Conservation (phyloP, 1,284 basidiomycete species). For the Moniliophthora roreri region DNA sequence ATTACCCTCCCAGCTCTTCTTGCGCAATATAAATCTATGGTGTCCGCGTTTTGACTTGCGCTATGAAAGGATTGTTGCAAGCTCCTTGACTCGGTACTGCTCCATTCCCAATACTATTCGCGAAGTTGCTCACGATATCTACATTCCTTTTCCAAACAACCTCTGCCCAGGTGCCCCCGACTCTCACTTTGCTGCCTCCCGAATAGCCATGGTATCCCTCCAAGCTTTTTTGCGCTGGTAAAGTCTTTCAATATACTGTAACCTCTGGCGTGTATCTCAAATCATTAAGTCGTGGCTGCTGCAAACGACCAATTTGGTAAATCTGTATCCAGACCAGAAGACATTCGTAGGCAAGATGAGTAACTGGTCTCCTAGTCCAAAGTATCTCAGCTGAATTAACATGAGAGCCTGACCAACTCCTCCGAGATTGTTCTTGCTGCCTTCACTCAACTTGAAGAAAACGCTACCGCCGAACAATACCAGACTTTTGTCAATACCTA, state of each 20-base stretch:
- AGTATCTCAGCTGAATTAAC: not conserved
- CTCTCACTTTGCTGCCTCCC: conserved; percentile 70
- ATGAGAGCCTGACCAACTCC: conserved; percentile 68
- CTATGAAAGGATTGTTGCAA: too few species aligned
- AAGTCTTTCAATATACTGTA: conserved; percentile 46
- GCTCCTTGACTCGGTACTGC: too few species aligned
- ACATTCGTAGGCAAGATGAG: conserved; percentile 81
- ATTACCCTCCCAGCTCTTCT: too few species aligned
- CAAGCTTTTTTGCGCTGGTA: conserved; percentile 80
- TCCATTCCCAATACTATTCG: too few species aligned
- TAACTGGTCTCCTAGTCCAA: not conserved
- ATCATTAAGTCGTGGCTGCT: conserved; percentile 52
- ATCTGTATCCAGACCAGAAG: conserved; percentile 81
- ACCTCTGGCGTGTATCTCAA: conserved; percentile 1
- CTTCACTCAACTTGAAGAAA: conserved; percentile 57
- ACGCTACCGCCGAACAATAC: conserved; percentile 57
- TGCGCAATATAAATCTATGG: too few species aligned
- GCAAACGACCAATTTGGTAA: conserved; percentile 83
- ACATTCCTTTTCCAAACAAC: conserved; percentile 24
- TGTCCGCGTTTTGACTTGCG: too few species aligned
- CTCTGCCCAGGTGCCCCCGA: conserved; percentile 50
- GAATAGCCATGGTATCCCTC: conserved; percentile 79
- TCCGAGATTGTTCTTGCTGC: conserved; percentile 68
- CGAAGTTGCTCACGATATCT: conserved; percentile 22
- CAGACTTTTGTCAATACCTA: conserved; percentile 72